Evolutionary conservation across 2,329 filamentous ascomycete genomes (phyloP).

Genomic region (Elsinoe ampelina): DNA sequence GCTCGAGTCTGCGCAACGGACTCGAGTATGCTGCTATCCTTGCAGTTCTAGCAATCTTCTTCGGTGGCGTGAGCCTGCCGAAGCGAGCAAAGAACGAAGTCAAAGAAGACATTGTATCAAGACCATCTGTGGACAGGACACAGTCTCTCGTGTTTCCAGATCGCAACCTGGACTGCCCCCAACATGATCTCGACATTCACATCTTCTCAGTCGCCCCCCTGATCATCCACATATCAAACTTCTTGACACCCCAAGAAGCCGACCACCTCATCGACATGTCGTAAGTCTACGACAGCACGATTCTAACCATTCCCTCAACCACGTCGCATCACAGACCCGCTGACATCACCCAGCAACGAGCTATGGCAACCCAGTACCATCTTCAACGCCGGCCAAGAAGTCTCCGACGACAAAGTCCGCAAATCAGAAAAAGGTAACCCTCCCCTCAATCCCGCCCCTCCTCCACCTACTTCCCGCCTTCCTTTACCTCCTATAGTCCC

Average conservation of each 20-base stretch:
- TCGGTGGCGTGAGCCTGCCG: slow-evolving; percentile 21
- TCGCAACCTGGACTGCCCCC: slow-evolving; percentile 29
- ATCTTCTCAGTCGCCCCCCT: slow-evolving; percentile 46
- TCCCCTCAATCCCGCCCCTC: no score
- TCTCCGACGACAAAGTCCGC: slow-evolving; percentile 40
- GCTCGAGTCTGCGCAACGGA: slow-evolving; percentile 21
- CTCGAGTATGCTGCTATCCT: slow-evolving; percentile 26
- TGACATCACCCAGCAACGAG: slow-evolving; percentile 25
- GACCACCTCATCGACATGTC: slow-evolving; percentile 45
- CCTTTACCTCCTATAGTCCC: background rate
- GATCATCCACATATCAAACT: slow-evolving; percentile 50
- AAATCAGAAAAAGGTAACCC: slow-evolving; percentile 43
- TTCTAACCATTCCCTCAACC: background rate
- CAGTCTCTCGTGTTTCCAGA: slow-evolving; percentile 34
- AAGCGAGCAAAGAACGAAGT: background rate
- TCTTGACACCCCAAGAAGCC: slow-evolving; percentile 41
- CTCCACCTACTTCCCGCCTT: slow-evolving; percentile 22
- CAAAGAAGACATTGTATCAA: background rate
- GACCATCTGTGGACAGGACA: slow-evolving; percentile 25
- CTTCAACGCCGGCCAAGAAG: slow-evolving; percentile 40
- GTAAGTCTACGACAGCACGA: slow-evolving; percentile 28
- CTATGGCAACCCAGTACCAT: slow-evolving; percentile 48
- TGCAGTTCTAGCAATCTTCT: slow-evolving; percentile 24
- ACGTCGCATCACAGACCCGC: background rate
- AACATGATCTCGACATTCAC: slow-evolving; percentile 35